A percentile compares a stretch with the other conserved stretches of the same genome.
phyloP scores from a whole-genome alignment of 176 grass and related monocot genomes.

The Raddia distichophylla region DNA sequence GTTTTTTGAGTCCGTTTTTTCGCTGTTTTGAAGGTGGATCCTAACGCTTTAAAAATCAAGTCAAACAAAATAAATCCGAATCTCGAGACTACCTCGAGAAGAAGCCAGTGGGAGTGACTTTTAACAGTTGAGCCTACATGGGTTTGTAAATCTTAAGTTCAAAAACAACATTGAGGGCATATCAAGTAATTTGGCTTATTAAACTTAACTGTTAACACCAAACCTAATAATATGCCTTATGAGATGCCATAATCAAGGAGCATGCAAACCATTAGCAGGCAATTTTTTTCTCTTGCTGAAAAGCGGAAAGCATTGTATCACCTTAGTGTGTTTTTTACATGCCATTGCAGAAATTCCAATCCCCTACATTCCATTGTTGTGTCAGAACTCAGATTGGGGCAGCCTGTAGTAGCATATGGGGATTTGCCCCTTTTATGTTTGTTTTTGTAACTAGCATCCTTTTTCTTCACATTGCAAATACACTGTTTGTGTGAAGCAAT shows the following conservation, averaged over 20 bases:
- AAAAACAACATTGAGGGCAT: not conserved
- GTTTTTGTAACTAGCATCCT: not conserved
- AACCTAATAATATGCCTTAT: not conserved
- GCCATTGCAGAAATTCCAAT: no score
- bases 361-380: no score
- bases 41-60: no score
- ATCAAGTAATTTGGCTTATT: not conserved
- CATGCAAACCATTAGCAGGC: not conserved
- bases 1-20: no score
- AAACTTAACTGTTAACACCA: constrained; percentile 6
- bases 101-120: not conserved
- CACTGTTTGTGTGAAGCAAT: not conserved
- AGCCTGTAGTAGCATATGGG: no score
- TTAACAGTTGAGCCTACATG: constrained; percentile 11
- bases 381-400: no score
- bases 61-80: no score
- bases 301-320: not conserved
- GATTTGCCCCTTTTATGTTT: no score
- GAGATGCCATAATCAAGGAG: constrained; percentile 10
- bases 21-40: no score
- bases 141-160: constrained; percentile 18
- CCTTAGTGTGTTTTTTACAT: not conserved
- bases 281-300: not conserved
- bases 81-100: no score
- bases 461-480: constrained; percentile 12